Evolutionary conservation across 306 rosid species (phyloP), one percentile per base, ranked within the genome.

Genomic region (Vicia sativa): DNA sequence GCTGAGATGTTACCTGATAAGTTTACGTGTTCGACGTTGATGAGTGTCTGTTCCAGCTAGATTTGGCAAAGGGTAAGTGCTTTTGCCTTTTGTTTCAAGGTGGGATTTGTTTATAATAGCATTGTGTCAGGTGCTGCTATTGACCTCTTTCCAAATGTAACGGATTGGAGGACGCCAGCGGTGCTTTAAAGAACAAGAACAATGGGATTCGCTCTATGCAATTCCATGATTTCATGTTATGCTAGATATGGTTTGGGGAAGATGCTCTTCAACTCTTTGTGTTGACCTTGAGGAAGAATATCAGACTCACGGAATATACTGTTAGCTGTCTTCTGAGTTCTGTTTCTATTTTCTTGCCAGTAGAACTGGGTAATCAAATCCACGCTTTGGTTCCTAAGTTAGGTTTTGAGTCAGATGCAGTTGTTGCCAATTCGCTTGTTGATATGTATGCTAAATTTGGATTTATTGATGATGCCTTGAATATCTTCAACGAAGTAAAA

Each of bases 221-320:
- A 84, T 82, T 83, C 91, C 79, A 89, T 89, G 90, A 89, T 92
- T 76, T 86, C n/a, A n/a, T n/a, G n/a, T n/a, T n/a, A n/a, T n/a
- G n/a, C n/a, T n/a, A n/a, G n/a, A n/a, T n/a, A n/a, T n/a, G n/a
- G n/a, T n/a, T n/a, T n/a, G n/a, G n/a, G n/a, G n/a, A n/a, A n/a
- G n/a, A n/a, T n/a, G n/a, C n/a, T n/a, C n/a, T n/a, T n/a, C n/a
- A n/a, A n/a, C n/a, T n/a, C n/a, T n/a, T n/a, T n/a, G n/a, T n/a
- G n/a, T n/a, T n/a, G n/a, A n/a, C n/a, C n/a, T n/a, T n/a, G n/a
- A n/a, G n/a, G n/a, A n/a, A n/a, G n/a, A n/a, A n/a, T n/a, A n/a
- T n/a, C n/a, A n/a, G n/a, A n/a, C n/a, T n/a, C n/a, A n/a, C n/a
- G n/a, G n/a, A n/a, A n/a, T n/a, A n/a, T n/a, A n/a, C n/a, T n/a